A percentile compares a stretch with the other conserved stretches of the same genome.
These are phyloP conservation scores for Eucalyptus grandis DNA, from an alignment of 345 rosid genomes.

Conservation along the genomic window DNA sequence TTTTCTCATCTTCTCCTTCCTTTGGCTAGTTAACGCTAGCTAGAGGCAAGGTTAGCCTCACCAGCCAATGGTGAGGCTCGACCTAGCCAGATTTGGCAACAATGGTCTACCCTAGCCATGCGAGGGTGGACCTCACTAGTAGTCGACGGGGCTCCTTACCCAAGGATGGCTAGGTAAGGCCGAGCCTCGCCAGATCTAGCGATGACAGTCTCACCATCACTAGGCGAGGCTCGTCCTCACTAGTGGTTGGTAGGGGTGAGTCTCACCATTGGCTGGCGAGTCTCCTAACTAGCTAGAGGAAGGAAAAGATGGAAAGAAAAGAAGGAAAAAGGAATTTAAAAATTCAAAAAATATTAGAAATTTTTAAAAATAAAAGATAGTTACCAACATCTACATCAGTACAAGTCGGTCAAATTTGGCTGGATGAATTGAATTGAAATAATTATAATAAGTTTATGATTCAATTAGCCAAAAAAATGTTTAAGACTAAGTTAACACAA, in stretches of 20 bases:
- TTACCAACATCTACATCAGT: fast-evolving
- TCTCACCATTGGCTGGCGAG: fast-evolving
- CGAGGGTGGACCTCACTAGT: fast-evolving
- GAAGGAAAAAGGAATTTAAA: fast-evolving
- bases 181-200: fast-evolving
- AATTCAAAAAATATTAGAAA: no score
- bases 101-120: fast-evolving
- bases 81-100: fast-evolving
- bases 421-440: fast-evolving
- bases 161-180: fast-evolving
- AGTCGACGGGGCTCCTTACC: fast-evolving
- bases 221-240: fast-evolving
- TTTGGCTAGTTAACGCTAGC: fast-evolving
- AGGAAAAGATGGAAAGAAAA: no score
- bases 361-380: no score
- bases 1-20: no score
- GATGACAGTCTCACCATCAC: fast-evolving
- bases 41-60: fast-evolving
- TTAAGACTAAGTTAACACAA: fast-evolving
- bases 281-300: fast-evolving
- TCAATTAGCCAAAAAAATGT: no score
- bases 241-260: fast-evolving
- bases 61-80: fast-evolving
- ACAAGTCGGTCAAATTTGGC: fast-evolving
- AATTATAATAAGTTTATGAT: fast-evolving